Base-by-base conservation (phyloP, 257 asterid species). In the Jaltomata sinuosa region DNA sequence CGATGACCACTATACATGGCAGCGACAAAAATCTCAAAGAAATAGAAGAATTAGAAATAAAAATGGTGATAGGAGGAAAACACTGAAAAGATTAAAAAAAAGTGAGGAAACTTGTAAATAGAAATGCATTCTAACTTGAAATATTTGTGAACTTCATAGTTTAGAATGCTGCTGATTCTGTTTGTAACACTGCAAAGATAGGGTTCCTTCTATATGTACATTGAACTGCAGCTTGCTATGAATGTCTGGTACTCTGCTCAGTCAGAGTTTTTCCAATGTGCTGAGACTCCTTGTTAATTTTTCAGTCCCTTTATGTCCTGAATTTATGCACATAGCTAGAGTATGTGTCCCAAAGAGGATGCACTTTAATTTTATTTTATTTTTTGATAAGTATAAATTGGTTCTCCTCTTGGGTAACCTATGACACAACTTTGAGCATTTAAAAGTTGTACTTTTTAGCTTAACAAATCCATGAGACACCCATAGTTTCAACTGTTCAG, bases 21-120 rank as follows among this genome's bases (percentile, higher is more conserved):
- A 47, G 27, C 27, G 6, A 16, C 25, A 12, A 79, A 74, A 47
- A 47, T 45, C 27, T 36, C 19, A 3, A 18, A 68, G n/a, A 29
- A 68, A 68, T 64, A 55, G 71, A 85, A 65, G 77, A 34, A 67
- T 22, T 85, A 84, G 85, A 81, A 55, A 79, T 65, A 47, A 81
- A 71, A 83, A 82, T 67, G 8, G 84, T 40, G 76, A 85, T 81
- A 25, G 49, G 85, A 76, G 67, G 65, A 53, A 52, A 68, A 57
- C 19, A 42, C 72, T 27, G 71, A 76, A 85, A 69, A 87, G 84
- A 83, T 68, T 47, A 10, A 47, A 21, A 36, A 67, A 15, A 65
- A 40, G 54, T 40, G 80, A 11, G 80, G 27, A 1, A n/a, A 72
- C 36, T 40, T 40, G 54, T 72, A 72, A n/a, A 42, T 40, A 72